These are phyloP conservation scores for Boletus reticulatus DNA, from an alignment of 768 basidiomycete species.

Conservation along the genomic window DNA sequence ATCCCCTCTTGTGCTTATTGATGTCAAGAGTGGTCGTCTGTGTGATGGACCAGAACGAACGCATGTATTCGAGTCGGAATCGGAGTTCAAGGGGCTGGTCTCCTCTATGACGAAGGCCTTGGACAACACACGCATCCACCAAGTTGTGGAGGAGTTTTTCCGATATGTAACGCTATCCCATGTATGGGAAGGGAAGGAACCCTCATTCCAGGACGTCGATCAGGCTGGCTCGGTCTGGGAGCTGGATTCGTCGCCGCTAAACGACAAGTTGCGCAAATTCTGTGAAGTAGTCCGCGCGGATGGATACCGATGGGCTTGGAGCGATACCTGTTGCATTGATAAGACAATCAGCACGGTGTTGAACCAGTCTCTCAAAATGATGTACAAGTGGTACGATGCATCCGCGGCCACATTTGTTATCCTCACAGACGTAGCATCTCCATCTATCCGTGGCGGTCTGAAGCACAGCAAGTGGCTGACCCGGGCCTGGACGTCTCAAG, in stretches of 20 bases:
- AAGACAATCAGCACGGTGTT: constrained; percentile 7
- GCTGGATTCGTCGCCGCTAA: not conserved
- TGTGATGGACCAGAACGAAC: not conserved
- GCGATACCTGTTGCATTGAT: constrained; percentile 13
- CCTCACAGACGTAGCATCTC: not conserved
- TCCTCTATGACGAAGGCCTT: constrained; percentile 5
- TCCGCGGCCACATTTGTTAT: constrained; percentile 1
- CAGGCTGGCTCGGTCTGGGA: not conserved
- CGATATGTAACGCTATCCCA: constrained; percentile 12
- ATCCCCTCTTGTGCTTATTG: not conserved
- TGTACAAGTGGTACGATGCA: constrained; percentile 14
- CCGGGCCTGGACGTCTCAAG: constrained; percentile 14
- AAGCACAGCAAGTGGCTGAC: constrained; percentile 4
- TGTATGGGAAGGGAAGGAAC: constrained; percentile 12
- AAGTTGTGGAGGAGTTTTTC: constrained; percentile 1
- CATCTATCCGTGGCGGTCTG: not conserved
- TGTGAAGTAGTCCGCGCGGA: constrained; percentile 1
- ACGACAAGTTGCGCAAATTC: constrained; percentile 7
- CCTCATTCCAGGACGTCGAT: constrained; percentile 6
- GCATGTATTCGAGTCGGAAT: not conserved
- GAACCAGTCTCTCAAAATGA: constrained; percentile 9
- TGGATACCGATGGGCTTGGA: constrained; percentile 15
- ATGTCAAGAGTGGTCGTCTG: not conserved
- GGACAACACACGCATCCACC: not conserved
- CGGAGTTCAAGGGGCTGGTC: not conserved